Base-by-base conservation (phyloP, 306 rosid genomes). In the Oxytropis ochrocephala region DNA sequence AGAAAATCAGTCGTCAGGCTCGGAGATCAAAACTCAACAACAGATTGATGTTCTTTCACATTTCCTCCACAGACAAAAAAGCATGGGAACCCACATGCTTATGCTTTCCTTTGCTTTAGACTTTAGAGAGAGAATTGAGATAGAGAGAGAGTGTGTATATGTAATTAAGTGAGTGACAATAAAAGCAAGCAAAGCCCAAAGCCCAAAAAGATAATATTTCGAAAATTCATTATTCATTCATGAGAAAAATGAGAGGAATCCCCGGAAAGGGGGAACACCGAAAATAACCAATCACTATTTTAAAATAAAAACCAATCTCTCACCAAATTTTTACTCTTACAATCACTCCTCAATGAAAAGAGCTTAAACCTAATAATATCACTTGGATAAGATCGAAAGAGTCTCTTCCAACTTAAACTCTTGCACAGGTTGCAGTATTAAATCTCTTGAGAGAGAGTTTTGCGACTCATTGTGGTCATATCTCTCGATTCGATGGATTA, bases 11-110 rank as follows among this genome's bases (percentile, higher is more conserved):
- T 24, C 29, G 29, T 44, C 64, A 84, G 85, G 78, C 77, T 79
- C 82, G 71, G 72, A 81, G 84, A 83, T 77, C 86, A 77, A 77
- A 78, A 81, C 82, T 81, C 79, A 10, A 10, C n/a, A 82, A 48
- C 64, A 84, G 81, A 64, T 82, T 75, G 85, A 77, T 77, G 80
- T 59, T 73, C 76, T 61, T 66, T 57, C 56, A 70, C 78, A 81
- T 73, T 80, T 81, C 82, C 70, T 75, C 16, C 67, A 72, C 78
- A 91, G 86, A 78, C 81, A 86, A 82, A 86, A 82, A 79, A 80
- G 85, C 80, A 82, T 78, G 82, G 82, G 82, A 88, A 72, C 81
- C 86, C 97, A 86, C 91, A 91, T 80, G 88, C 76, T 24, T 24
- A 24, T 24, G 29, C 29, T 24, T 24, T 24, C 2, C 29, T 24